Base-by-base conservation (phyloP, 2,329 filamentous ascomycete species). In the Tolypocladium tropicale region DNA sequence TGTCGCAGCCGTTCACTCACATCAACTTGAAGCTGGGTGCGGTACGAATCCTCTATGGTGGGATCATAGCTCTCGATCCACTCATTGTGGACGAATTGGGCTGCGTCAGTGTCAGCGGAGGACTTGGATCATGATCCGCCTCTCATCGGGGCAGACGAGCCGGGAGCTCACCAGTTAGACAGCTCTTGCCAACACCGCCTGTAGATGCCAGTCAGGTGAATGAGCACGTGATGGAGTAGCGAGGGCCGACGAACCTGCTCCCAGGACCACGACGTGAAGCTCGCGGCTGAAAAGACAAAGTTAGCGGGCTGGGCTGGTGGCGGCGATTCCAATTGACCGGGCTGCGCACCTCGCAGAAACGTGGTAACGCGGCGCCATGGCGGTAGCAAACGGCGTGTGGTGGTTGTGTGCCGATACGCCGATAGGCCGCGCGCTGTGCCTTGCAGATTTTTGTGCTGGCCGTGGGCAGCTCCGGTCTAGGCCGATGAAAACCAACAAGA, bases 151-250 rank as follows among this genome's bases (percentile, higher is more conserved):
- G 25, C 25, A 9, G 16, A 49, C 16, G 16, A 49, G 30, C 2
- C 14, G 34, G n/a, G n/a, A 21, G 70, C 77, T 70, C 78, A 94
- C 90, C 89, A 72, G 90, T 95, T 64, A 95, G 78, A 78, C 90
- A 95, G 71, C 90, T 95, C 75, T 95, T 95, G 60, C 90, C 90
- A 68, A 95, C 90, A 70, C 90, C 90, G 74, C 90, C 88, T 90
- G 70, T 56, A 64, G 57, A 55, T 56, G 53, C 55, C 57, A 65
- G 66, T 73, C 65, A 73, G 68, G 62, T 62, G 60, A 60, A 33
- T 25, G 53, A 46, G 53, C 58, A 58, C 30, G 53, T 56, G 56
- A 61, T 58, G 49, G 43, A 32, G 52, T n/a, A 25, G 28, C 11
- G 36, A 50, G 43, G 10, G 4, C 18, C 14, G 7, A 74, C 81